Conservation (phyloP, 2,329 filamentous ascomycete species). For the Grosmannia penicillata region DNA sequence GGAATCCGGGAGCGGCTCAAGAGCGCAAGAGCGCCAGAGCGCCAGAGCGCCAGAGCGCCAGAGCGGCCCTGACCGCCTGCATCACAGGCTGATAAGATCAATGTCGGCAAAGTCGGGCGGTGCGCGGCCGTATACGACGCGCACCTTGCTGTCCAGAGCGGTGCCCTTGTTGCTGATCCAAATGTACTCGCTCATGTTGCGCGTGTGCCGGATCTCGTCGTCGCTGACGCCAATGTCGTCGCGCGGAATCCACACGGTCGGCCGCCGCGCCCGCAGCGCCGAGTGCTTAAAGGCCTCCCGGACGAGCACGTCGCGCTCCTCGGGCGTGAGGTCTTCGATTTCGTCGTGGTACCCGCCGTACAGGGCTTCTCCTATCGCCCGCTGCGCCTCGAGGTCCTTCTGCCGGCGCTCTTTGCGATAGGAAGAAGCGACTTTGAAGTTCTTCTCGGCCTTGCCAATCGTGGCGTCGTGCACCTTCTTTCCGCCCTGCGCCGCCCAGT, state of each 20-base stretch:
- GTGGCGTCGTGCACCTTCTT: conserved; percentile 32
- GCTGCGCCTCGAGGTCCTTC: conserved; percentile 58
- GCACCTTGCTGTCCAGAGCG: conserved; percentile 66
- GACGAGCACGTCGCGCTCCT: conserved; percentile 74
- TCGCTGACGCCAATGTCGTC: conserved; percentile 84
- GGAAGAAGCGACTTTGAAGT: conserved; percentile 26
- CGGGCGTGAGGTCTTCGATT: conserved; percentile 83
- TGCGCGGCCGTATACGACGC: conserved; percentile 70
- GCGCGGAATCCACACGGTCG: conserved; percentile 84
- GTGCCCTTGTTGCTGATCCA: conserved; percentile 94
- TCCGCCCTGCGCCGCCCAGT: conserved; percentile 32
- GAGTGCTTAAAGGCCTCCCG: conserved; percentile 83
- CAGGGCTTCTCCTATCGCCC: conserved; percentile 60
- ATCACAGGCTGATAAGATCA: conserved; percentile 65
- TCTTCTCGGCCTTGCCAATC: conserved; percentile 24
- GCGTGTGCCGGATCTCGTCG: conserved; percentile 73
- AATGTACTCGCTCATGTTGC: conserved; percentile 60
- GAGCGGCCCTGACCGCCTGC: too few relatives aligned
- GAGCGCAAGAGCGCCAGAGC: not conserved
- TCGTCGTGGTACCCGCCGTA: conserved; percentile 84
- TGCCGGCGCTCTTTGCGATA: conserved; percentile 33
- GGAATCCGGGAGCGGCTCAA: too few relatives aligned
- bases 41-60: not conserved
- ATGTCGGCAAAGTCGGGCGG: conserved; percentile 84
- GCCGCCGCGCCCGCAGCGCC: conserved; percentile 68